Evolutionary conservation across 2,329 filamentous ascomycete species (phyloP).

Genomic region (Dactylellina sp.): DNA sequence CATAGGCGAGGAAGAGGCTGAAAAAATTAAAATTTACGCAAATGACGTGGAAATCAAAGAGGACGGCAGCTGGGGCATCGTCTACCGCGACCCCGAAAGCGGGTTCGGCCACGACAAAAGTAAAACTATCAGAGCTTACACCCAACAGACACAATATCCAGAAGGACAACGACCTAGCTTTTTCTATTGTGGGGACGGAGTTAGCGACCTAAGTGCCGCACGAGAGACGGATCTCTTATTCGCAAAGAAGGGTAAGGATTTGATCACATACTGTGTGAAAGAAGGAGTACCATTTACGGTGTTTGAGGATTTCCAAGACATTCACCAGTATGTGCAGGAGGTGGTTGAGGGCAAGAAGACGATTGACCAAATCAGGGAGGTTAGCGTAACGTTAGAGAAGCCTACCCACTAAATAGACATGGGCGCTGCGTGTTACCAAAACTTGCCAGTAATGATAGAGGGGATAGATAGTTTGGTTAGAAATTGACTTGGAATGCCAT

Average conservation of each 20-base stretch:
- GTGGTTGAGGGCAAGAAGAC: slow-evolving; percentile 67
- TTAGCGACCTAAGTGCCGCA: slow-evolving; percentile 90
- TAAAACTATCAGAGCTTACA: slow-evolving; percentile 88
- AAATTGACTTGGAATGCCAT: not conserved
- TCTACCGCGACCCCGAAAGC: slow-evolving; percentile 83
- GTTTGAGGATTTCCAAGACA: slow-evolving; percentile 85
- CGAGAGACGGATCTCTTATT: slow-evolving; percentile 93
- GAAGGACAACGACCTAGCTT: slow-evolving; percentile 76
- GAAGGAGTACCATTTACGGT: slow-evolving; percentile 87
- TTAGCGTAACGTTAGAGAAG: not conserved
- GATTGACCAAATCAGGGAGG: slow-evolving; percentile 36
- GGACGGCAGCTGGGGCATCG: slow-evolving; percentile 85
- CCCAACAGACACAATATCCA: slow-evolving; percentile 72
- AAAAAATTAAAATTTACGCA: slow-evolving; percentile 87
- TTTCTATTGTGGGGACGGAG: slow-evolving; percentile 95
- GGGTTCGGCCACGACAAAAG: slow-evolving; percentile 98
- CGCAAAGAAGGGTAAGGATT: slow-evolving; percentile 91
- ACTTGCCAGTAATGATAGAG: not conserved
- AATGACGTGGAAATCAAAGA: slow-evolving; percentile 85
- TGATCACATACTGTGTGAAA: slow-evolving; percentile 86
- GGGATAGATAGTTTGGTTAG: not conserved
- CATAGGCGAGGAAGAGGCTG: slow-evolving; percentile 77
- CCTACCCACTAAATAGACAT: slow-evolving; percentile 1
- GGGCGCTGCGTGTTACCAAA: too few relatives aligned
- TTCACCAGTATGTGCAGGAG: slow-evolving; percentile 79